A percentile compares a stretch with the other conserved stretches of the same genome.
These are phyloP conservation scores for Phlegmacium glaucopus DNA, from an alignment of 768 basidiomycete species.

Conservation along the genomic window DNA sequence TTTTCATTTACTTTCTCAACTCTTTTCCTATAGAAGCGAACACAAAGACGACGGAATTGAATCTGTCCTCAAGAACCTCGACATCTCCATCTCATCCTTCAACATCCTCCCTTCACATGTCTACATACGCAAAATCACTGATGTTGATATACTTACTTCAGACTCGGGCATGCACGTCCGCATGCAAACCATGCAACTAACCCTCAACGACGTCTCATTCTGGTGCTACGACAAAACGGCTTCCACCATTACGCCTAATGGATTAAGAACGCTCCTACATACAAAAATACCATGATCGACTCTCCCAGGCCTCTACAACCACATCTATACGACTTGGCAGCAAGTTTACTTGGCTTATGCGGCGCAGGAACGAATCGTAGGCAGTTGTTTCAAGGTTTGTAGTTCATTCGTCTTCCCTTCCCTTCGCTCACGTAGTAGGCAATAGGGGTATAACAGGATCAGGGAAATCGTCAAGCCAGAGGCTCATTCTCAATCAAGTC, in stretches of 20 bases:
- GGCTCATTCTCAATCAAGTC: slow-evolving; percentile 75
- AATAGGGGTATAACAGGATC: slow-evolving; percentile 85
- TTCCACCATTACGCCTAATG: slow-evolving; percentile 44
- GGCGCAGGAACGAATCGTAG: slow-evolving; percentile 73
- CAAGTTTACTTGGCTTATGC: slow-evolving; percentile 81
- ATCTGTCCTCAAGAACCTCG: slow-evolving; percentile 72
- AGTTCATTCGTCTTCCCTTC: slow-evolving; percentile 2
- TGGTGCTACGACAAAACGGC: slow-evolving; percentile 65
- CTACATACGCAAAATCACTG: slow-evolving; percentile 69
- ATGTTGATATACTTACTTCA: slow-evolving; percentile 42
- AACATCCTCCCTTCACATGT: slow-evolving; percentile 66
- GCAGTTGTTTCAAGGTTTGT: slow-evolving; percentile 74
- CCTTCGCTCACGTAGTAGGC: slow-evolving; percentile 9
- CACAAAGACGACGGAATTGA: slow-evolving; percentile 67
- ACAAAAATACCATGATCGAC: slow-evolving; percentile 70
- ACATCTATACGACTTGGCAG: slow-evolving; percentile 86
- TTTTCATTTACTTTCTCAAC: neutral
- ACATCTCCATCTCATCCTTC: slow-evolving; percentile 65
- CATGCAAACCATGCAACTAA: slow-evolving; percentile 61
- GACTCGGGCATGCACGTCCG: slow-evolving; percentile 57
- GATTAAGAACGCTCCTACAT: slow-evolving; percentile 68
- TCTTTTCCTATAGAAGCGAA: slow-evolving; percentile 48
- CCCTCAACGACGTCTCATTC: slow-evolving; percentile 66
- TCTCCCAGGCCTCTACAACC: slow-evolving; percentile 69
- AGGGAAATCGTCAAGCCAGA: slow-evolving; percentile 74